These are phyloP conservation scores for Pleurotus tuoliensis DNA, from an alignment of 768 basidiomycete species.

Conservation along the genomic window DNA sequence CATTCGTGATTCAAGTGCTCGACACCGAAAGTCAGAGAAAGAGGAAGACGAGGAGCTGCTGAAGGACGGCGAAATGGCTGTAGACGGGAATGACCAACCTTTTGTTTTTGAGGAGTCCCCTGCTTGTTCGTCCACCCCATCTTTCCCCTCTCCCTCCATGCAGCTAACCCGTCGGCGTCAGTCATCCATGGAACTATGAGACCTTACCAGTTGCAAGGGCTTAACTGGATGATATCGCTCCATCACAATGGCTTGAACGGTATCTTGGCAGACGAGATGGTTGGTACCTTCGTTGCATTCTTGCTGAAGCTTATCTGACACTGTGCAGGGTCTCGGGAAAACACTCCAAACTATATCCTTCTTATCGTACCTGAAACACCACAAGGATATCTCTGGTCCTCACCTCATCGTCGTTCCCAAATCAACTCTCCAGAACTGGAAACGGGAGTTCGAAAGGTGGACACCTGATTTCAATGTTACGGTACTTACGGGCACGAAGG, in stretches of 20 bases:
- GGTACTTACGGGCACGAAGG: constrained; percentile 81
- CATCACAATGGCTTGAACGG: constrained; percentile 97
- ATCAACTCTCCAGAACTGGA: constrained; percentile 96
- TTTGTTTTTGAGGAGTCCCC: constrained; percentile 95
- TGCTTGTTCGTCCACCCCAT: constrained; percentile 53
- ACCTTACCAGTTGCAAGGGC: constrained; percentile 89
- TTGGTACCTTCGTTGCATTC: constrained; percentile 19
- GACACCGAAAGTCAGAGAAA: constrained; percentile 94
- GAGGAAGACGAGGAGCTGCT: constrained; percentile 97
- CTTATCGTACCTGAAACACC: constrained; percentile 89
- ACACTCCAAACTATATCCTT: constrained; percentile 98
- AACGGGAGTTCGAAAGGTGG: constrained; percentile 90
- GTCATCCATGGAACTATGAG: constrained; percentile 91
- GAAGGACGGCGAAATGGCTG: constrained; percentile 78
- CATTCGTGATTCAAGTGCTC: constrained; percentile 65
- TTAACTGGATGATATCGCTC: constrained; percentile 96
- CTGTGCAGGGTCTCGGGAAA: constrained; percentile 85
- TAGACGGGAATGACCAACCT: constrained; percentile 83
- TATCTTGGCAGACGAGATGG: constrained; percentile 97
- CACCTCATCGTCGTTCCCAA: constrained; percentile 99
- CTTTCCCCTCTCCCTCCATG: background rate
- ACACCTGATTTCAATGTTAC: constrained; percentile 83
- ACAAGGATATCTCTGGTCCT: constrained; percentile 70
- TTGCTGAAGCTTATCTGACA: constrained; percentile 3
- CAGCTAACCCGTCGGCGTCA: constrained; percentile 25